These are phyloP conservation scores for Achaetomiella virescens DNA, from an alignment of 495 filamentous ascomycete species.

Conservation along the genomic window DNA sequence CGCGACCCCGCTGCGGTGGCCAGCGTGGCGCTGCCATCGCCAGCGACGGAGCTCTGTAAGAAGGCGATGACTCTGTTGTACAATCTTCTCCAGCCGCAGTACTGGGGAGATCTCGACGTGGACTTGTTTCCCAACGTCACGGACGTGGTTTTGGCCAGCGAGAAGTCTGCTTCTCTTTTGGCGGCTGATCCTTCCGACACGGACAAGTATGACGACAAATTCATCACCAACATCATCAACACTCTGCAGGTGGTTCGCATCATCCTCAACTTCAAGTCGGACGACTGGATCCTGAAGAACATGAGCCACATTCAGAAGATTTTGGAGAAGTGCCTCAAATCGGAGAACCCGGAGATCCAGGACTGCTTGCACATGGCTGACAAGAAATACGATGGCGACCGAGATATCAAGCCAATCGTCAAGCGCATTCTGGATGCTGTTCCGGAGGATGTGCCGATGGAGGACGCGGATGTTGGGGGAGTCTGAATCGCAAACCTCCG, in stretches of 20 bases:
- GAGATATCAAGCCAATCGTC: conserved; percentile 60
- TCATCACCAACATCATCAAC: conserved; percentile 80
- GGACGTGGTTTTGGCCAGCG: conserved; percentile 69
- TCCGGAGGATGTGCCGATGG: conserved; percentile 79
- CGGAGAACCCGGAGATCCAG: conserved; percentile 82
- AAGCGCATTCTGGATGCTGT: conserved; percentile 83
- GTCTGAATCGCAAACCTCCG: conserved; percentile 58
- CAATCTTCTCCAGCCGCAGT: conserved; percentile 77
- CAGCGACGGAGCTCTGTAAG: conserved; percentile 67
- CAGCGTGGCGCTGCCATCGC: conserved; percentile 44
- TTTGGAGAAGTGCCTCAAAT: conserved; percentile 81
- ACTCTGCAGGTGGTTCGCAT: conserved; percentile 84
- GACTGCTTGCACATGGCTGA: conserved; percentile 75
- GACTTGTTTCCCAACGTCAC: conserved; percentile 87
- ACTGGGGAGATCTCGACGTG: conserved; percentile 88
- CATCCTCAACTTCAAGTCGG: conserved; percentile 73
- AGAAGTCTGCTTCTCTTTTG: conserved; percentile 63
- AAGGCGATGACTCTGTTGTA: conserved; percentile 78
- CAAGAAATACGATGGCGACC: conserved; percentile 56
- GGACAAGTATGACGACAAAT: conserved; percentile 76
- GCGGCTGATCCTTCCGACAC: conserved; percentile 75
- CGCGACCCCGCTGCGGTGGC: conserved; percentile 48
- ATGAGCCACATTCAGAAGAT: conserved; percentile 75
- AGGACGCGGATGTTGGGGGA: conserved; percentile 84
- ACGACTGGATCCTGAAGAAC: conserved; percentile 82